Conservation (phyloP, 352 stramenopile species). For the Pythium pectinolyticum region DNA sequence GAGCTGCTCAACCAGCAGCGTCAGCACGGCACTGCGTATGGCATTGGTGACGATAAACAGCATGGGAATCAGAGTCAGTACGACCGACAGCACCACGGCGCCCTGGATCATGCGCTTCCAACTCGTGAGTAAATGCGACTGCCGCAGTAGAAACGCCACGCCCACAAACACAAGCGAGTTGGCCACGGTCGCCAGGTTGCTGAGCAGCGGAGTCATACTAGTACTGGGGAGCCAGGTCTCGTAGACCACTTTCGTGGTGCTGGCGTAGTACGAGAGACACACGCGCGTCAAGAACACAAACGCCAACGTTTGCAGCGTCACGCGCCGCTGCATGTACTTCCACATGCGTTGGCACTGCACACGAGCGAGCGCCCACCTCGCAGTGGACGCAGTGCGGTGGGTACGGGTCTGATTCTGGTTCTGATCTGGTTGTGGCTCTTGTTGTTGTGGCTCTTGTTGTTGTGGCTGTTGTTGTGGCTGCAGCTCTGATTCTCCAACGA, state of each 20-base stretch:
- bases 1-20: slow-evolving; percentile 54
- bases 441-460: too few relatives aligned
- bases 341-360: slow-evolving; percentile 25
- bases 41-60: slow-evolving; percentile 60
- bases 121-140: slow-evolving; percentile 31
- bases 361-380: background rate
- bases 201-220: slow-evolving; percentile 41
- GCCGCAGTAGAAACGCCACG: slow-evolving; percentile 34
- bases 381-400: too few relatives aligned
- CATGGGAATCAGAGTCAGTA: slow-evolving; percentile 39
- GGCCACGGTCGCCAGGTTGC: slow-evolving; percentile 46
- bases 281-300: slow-evolving; percentile 51
- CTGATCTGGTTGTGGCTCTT: background rate
- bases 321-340: slow-evolving; percentile 39
- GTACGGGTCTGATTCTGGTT: too few relatives aligned
- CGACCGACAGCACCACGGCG: slow-evolving; percentile 35
- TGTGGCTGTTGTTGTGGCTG: background rate
- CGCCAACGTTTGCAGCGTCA: slow-evolving; percentile 39
- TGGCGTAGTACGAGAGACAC: slow-evolving; percentile 63
- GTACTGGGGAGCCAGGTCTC: slow-evolving; percentile 53
- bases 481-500: background rate
- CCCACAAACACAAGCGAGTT: slow-evolving; percentile 45
- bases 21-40: slow-evolving; percentile 46
- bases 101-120: slow-evolving; percentile 43
- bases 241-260: slow-evolving; percentile 54